Percentiles rank a stretch among this genome's conserved stretches.
Evolutionary conservation across 768 basidiomycete genomes (phyloP).

Genomic region (Podaxis pistillaris): DNA sequence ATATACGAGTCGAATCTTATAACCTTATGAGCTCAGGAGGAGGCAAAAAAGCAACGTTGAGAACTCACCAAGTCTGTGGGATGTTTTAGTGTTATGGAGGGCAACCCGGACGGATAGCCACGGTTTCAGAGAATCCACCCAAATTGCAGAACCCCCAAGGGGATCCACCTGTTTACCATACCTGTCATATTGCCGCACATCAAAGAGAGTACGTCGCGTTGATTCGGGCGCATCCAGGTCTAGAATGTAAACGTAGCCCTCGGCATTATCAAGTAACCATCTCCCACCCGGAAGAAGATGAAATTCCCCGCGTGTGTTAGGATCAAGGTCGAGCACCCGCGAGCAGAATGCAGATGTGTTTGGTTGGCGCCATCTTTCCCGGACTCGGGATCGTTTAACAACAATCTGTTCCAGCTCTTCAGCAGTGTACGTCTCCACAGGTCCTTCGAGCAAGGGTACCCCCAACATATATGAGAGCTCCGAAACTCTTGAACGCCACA

Average conservation of each 20-base stretch:
- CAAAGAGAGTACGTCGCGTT: background rate
- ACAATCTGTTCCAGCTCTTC: background rate
- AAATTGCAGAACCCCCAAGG: background rate
- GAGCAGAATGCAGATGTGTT: background rate
- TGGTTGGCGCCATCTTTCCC: background rate
- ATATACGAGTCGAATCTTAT: background rate
- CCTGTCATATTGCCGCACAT: background rate
- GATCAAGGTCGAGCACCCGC: background rate
- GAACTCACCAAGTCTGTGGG: background rate
- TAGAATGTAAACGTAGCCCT: background rate
- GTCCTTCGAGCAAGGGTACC: background rate
- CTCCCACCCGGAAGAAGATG: background rate
- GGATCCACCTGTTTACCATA: background rate
- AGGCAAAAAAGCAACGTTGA: background rate
- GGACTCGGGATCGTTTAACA: background rate
- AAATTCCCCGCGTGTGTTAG: background rate
- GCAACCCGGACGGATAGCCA: background rate
- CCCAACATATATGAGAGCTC: background rate
- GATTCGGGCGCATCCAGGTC: background rate
- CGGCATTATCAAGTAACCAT: background rate
- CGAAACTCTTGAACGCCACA: background rate
- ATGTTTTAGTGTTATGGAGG: background rate
- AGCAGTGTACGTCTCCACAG: background rate
- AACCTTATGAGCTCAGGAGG: background rate
- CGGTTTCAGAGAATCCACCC: background rate